These are phyloP conservation scores for Nymphaea thermarum DNA, from an alignment of 164 flowering plant genomes.

Conservation along the genomic window DNA sequence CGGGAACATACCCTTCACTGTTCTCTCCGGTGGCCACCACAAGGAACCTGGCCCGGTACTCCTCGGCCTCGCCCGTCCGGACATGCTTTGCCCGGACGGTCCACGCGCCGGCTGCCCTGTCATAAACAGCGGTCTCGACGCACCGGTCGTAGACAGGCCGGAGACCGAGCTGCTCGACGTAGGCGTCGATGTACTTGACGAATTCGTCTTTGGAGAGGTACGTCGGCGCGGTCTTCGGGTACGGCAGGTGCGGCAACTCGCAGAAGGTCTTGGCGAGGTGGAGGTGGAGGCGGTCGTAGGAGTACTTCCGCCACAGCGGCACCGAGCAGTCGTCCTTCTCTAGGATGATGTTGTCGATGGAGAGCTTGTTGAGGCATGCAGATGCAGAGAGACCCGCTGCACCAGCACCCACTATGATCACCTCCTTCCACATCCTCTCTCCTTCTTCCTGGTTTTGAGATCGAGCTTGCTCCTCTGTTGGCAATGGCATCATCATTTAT, in stretches of 20 bases:
- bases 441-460: no score
- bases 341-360: neutral
- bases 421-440: neutral
- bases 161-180: neutral
- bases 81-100: neutral
- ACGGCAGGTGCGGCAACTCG: neutral
- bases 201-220: constrained; percentile 1
- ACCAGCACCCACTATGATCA: constrained; percentile 6
- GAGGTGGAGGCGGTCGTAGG: constrained; percentile 2
- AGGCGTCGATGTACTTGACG: neutral
- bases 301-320: neutral
- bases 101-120: neutral
- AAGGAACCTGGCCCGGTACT: neutral
- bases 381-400: constrained; percentile 3
- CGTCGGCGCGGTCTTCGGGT: neutral
- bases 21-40: constrained; percentile 7
- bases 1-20: neutral
- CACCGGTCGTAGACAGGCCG: neutral
- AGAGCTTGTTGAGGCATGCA: neutral
- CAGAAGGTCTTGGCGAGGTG: constrained; percentile 3
- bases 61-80: neutral
- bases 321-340: constrained; percentile 4
- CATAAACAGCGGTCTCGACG: neutral
- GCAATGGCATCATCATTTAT: no score
- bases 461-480: no score